These are phyloP conservation scores for Puccinia brachypodii DNA, from an alignment of 1,284 basidiomycete genomes.

Conservation along the genomic window DNA sequence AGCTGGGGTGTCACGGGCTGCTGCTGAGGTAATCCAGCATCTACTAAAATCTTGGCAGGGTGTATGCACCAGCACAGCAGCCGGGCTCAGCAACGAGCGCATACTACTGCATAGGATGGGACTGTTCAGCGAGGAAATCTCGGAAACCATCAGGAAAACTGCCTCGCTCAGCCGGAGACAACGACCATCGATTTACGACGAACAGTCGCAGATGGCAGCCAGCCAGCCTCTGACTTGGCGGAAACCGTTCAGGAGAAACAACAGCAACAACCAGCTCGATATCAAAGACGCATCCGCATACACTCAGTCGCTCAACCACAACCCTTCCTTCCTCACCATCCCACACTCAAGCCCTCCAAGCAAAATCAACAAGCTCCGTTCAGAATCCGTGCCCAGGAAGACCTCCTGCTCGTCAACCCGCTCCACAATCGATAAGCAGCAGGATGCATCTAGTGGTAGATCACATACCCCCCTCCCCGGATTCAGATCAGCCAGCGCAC, in stretches of 20 bases:
- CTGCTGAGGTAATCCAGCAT: too few species aligned
- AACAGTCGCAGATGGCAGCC: not conserved
- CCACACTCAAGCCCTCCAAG: not conserved
- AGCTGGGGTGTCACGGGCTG: too few species aligned
- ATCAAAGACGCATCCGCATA: not conserved
- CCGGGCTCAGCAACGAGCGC: too few species aligned
- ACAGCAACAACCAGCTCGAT: not conserved
- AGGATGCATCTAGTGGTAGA: not conserved
- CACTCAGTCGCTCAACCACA: conserved; percentile 2
- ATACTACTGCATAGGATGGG: too few species aligned
- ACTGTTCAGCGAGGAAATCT: not conserved
- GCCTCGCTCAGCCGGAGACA: not conserved
- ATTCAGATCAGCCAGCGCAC: conserved; percentile 17
- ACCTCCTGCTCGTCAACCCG: not conserved
- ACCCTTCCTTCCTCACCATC: conserved; percentile 24
- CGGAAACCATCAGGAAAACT: not conserved
- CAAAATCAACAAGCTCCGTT: not conserved
- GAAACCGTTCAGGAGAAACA: not conserved
- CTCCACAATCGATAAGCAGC: not conserved
- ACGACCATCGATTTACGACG: not conserved
- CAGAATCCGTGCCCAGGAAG: not conserved
- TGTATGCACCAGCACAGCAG: too few species aligned
- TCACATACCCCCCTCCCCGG: not conserved
- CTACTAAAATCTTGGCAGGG: too few species aligned
- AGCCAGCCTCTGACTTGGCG: not conserved